These are phyloP conservation scores for Monilinia fructicola DNA, from an alignment of 2,329 filamentous ascomycete genomes.

Conservation along the genomic window DNA sequence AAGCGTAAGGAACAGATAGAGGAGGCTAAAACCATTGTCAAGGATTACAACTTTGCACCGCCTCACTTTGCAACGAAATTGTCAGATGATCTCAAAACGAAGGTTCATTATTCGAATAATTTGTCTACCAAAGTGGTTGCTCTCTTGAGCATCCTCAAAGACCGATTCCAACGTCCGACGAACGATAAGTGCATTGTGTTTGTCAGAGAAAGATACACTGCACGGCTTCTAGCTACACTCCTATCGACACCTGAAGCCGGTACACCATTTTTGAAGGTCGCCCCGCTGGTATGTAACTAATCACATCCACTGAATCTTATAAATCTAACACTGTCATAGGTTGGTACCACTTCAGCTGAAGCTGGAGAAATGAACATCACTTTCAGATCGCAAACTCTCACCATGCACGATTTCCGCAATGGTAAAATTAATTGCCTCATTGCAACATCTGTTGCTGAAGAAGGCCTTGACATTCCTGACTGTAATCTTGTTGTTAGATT, in stretches of 20 bases:
- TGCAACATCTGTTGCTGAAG: slow-evolving; percentile 65
- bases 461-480: slow-evolving; percentile 66
- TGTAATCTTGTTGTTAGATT: slow-evolving; percentile 72
- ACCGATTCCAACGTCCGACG: slow-evolving; percentile 59
- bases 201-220: slow-evolving; percentile 75
- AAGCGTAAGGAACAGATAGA: slow-evolving; percentile 56
- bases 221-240: slow-evolving; percentile 68
- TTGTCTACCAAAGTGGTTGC: slow-evolving; percentile 73
- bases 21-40: slow-evolving; percentile 57
- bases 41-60: slow-evolving; percentile 49
- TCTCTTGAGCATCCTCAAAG: slow-evolving; percentile 59
- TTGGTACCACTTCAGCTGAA: slow-evolving; percentile 53
- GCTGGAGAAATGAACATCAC: slow-evolving; percentile 58
- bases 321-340: slow-evolving; percentile 25
- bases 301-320: neutral
- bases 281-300: slow-evolving; percentile 57
- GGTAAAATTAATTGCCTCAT: slow-evolving; percentile 64
- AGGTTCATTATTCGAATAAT: slow-evolving; percentile 28
- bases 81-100: neutral
- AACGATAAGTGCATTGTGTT: slow-evolving; percentile 81
- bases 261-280: slow-evolving; percentile 58
- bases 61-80: slow-evolving; percentile 36
- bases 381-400: slow-evolving; percentile 71
- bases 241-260: slow-evolving; percentile 57
- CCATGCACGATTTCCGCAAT: slow-evolving; percentile 63